Conservation (phyloP, 495 filamentous ascomycete species). For the Cercophora samala region DNA sequence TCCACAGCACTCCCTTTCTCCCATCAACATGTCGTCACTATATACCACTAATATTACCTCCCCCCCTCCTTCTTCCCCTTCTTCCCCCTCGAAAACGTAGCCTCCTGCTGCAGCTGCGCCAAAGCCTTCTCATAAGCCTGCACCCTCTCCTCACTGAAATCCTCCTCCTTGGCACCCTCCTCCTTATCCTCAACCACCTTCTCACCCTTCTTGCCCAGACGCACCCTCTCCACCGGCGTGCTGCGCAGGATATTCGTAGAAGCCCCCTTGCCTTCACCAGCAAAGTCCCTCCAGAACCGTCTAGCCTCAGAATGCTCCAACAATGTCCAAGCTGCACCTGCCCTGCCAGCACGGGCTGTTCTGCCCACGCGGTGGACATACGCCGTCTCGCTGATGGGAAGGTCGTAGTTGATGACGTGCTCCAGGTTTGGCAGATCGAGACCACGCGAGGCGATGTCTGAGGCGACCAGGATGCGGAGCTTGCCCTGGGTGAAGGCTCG, state of each 20-base stretch:
- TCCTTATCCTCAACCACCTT: neutral
- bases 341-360: conserved; percentile 77
- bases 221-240: conserved; percentile 29
- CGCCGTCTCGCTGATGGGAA: conserved; percentile 71
- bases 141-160: conserved; percentile 51
- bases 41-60: neutral
- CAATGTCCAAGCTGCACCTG: conserved; percentile 79
- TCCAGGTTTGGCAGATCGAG: conserved; percentile 78
- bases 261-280: conserved; percentile 39
- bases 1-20: too few relatives aligned
- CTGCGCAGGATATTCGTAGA: conserved; percentile 24
- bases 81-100: conserved; percentile 24
- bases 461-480: conserved; percentile 74
- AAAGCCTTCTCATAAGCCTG: conserved; percentile 61
- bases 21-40: neutral
- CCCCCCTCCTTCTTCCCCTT: neutral
- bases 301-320: conserved; percentile 71
- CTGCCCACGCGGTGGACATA: conserved; percentile 94
- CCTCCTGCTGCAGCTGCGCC: conserved; percentile 47
- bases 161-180: conserved; percentile 26
- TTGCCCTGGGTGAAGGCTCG: conserved; percentile 60
- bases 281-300: conserved; percentile 85
- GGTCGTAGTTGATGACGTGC: conserved; percentile 92
- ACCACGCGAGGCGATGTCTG: conserved; percentile 87
- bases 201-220: conserved; percentile 29